Conservation (phyloP, 495 filamentous ascomycete species). For the Entonaema liquescens region DNA sequence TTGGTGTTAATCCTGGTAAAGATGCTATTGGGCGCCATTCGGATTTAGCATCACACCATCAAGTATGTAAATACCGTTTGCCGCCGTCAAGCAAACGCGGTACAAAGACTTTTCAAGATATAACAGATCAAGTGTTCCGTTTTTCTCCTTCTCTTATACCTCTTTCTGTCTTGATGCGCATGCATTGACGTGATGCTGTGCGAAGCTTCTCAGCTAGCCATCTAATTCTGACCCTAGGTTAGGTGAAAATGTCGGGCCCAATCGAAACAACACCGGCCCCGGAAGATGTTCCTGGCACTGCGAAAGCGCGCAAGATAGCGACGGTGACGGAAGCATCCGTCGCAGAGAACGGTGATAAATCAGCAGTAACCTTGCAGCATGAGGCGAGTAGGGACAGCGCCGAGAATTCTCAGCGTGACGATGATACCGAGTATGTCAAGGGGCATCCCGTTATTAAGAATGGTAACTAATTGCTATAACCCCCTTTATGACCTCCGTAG, state of each 20-base stretch:
- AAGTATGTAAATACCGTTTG: neutral
- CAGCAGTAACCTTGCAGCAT: neutral
- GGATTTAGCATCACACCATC: slow-evolving; percentile 19
- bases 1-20: neutral
- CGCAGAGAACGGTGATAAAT: neutral
- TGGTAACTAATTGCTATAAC: slow-evolving; percentile 5
- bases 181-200: neutral
- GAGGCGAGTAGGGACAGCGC: neutral
- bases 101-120: neutral
- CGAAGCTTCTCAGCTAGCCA: neutral
- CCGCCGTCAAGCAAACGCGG: neutral
- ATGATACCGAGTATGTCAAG: slow-evolving; percentile 16
- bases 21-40: slow-evolving; percentile 9
- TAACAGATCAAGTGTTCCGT: neutral
- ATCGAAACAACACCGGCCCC: neutral
- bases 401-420: slow-evolving; percentile 9
- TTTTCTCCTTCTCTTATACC: neutral
- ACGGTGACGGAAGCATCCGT: slow-evolving; percentile 18
- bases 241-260: slow-evolving; percentile 12
- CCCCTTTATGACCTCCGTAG: neutral
- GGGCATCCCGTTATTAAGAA: slow-evolving; percentile 29
- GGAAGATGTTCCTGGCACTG: neutral
- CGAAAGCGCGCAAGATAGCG: neutral
- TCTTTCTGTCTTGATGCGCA: neutral
- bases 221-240: neutral